Conservation (phyloP, 2,329 filamentous ascomycete genomes). For the Aspergillus aculeatus region DNA sequence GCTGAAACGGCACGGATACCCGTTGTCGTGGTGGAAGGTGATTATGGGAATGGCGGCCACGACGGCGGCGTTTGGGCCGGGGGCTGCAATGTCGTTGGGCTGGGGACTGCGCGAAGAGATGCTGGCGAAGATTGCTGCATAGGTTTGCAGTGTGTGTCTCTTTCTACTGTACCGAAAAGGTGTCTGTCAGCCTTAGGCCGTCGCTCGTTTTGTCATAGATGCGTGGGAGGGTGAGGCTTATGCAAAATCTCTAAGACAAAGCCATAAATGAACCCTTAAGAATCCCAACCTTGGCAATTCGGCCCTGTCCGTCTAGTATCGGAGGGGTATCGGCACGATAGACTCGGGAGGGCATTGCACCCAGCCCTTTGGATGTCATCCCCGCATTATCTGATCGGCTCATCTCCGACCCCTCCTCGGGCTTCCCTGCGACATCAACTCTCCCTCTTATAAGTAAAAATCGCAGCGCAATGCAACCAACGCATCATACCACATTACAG, state of each 20-base stretch:
- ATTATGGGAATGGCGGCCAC: neutral
- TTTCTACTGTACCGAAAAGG: no score
- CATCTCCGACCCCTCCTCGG: neutral
- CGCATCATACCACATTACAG: neutral
- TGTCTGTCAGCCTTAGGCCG: no score
- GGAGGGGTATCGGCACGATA: neutral
- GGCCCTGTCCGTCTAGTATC: neutral
- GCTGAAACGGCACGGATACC: neutral
- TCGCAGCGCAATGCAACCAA: neutral
- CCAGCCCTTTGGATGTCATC: neutral
- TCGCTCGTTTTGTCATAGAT: no score
- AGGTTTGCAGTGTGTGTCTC: no score
- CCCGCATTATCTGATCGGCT: neutral
- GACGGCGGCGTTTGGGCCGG: neutral
- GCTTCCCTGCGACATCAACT: neutral
- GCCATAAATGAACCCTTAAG: neutral
- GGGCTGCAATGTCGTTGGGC: neutral
- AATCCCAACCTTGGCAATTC: neutral
- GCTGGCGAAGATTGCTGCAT: no score
- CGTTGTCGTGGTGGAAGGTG: conserved; percentile 1
- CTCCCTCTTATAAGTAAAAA: neutral
- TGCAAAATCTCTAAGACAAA: neutral
- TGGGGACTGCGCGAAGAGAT: neutral
- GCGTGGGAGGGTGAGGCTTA: no score
- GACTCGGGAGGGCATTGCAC: neutral